Evolutionary conservation across 2,329 filamentous ascomycete genomes (phyloP).

Genomic region (Leptoxyphium fumago): DNA sequence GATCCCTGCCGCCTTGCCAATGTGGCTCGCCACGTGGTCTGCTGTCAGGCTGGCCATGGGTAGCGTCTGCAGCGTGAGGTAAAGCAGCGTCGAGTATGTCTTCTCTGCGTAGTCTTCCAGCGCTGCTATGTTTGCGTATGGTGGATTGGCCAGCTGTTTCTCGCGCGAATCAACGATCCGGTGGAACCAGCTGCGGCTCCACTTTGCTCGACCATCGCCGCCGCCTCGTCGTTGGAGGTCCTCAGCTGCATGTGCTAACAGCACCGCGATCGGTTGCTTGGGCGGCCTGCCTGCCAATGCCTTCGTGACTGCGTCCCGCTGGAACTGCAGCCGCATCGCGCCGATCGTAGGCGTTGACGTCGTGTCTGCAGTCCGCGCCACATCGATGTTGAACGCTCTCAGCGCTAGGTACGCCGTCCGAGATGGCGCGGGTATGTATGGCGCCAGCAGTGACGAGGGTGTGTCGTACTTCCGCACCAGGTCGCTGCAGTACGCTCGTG

Average conservation of each 20-base stretch:
- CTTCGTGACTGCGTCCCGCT: slow-evolving; percentile 69
- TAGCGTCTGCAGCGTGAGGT: slow-evolving; percentile 67
- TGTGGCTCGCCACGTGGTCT: slow-evolving; percentile 87
- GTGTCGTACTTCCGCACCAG: slow-evolving; percentile 66
- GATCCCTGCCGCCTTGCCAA: slow-evolving; percentile 88
- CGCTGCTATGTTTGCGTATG: slow-evolving; percentile 56
- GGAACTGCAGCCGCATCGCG: slow-evolving; percentile 84
- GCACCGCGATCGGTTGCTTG: slow-evolving; percentile 77
- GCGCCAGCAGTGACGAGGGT: slow-evolving; percentile 71
- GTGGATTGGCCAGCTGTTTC: slow-evolving; percentile 67
- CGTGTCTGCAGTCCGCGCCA: slow-evolving; percentile 77
- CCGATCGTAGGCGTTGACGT: slow-evolving; percentile 81
- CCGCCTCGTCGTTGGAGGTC: slow-evolving; percentile 34
- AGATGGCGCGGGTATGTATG: slow-evolving; percentile 62
- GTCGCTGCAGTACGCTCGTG: slow-evolving; percentile 43
- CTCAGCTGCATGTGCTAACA: slow-evolving; percentile 59
- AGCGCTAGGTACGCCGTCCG: slow-evolving; percentile 80
- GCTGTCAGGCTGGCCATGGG: slow-evolving; percentile 69
- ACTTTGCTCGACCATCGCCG: slow-evolving; percentile 27
- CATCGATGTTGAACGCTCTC: slow-evolving; percentile 82
- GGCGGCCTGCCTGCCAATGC: slow-evolving; percentile 66
- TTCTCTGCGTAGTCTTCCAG: slow-evolving; percentile 86
- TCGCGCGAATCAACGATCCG: slow-evolving; percentile 71
- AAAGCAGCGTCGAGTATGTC: slow-evolving; percentile 86
- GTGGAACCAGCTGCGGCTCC: slow-evolving; percentile 42